A percentile compares a stretch with the other conserved stretches of the same genome.
Evolutionary conservation across 371 early-diverging fungal species (phyloP).

Genomic region (Amoeboaphelidium occidentale): DNA sequence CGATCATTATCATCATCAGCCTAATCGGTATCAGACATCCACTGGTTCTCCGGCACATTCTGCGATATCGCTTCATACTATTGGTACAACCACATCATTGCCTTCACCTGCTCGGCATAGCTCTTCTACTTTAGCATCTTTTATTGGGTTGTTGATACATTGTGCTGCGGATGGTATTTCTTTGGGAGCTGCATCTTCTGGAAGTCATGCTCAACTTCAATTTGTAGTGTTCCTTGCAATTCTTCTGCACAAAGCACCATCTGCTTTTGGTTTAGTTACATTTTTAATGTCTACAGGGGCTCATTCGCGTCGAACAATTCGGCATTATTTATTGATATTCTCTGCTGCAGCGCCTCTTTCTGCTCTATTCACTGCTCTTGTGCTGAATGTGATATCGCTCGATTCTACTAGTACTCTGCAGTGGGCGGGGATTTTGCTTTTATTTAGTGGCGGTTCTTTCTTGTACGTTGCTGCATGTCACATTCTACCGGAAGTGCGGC

Average conservation of each 20-base stretch:
- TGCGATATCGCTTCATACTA: too few relatives aligned
- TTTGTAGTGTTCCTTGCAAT: slow-evolving; percentile 81
- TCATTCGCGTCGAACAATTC: slow-evolving; percentile 26
- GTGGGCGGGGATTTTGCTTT: slow-evolving; percentile 56
- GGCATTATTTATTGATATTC: slow-evolving; percentile 52
- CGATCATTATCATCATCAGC: not conserved
- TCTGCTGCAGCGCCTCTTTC: slow-evolving; percentile 59
- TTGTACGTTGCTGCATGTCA: slow-evolving; percentile 70
- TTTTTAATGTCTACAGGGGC: slow-evolving; percentile 45
- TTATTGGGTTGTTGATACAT: slow-evolving; percentile 72
- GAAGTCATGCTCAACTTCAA: slow-evolving; percentile 19
- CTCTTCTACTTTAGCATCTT: slow-evolving; percentile 16
- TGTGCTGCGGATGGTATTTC: slow-evolving; percentile 88
- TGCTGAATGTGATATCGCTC: slow-evolving; percentile 6
- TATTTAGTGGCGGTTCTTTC: slow-evolving; percentile 72
- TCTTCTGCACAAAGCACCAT: slow-evolving; percentile 85
- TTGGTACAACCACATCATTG: too few relatives aligned
- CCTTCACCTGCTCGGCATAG: not conserved
- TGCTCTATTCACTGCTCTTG: slow-evolving; percentile 40
- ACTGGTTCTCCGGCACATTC: too few relatives aligned
- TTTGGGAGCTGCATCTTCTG: slow-evolving; percentile 47
- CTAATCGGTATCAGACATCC: too few relatives aligned
- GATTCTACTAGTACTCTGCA: slow-evolving; percentile 20
- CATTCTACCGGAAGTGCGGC: slow-evolving; percentile 30
- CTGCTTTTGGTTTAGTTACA: slow-evolving; percentile 69